Evolutionary conservation across 1,139 yeast species (phyloP).

Genomic region (Diutina siamensis): DNA sequence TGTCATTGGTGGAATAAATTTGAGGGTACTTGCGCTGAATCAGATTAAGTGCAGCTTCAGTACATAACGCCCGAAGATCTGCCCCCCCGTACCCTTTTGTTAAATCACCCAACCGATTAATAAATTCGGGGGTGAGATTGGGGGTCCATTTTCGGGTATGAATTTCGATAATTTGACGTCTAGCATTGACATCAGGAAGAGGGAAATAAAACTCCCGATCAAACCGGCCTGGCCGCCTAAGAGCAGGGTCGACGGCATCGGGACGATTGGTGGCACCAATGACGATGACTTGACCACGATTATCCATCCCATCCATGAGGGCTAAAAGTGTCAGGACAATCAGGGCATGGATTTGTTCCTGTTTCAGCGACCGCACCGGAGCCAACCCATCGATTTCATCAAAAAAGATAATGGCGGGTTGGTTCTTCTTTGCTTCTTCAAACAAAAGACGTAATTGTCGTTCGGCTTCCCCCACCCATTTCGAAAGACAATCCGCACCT

Average conservation of each 20-base stretch:
- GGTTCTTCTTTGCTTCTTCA: conserved; percentile 93
- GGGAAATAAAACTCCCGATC: conserved; percentile 97
- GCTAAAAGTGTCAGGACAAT: conserved; percentile 92
- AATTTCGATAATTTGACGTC: conserved; percentile 67
- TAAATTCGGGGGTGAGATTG: conserved; percentile 44
- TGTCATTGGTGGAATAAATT: conserved; percentile 68
- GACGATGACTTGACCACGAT: conserved; percentile 90
- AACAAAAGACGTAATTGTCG: conserved; percentile 80
- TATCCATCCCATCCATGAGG: conserved; percentile 98
- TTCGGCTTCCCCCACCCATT: conserved; percentile 99
- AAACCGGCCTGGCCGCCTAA: conserved; percentile 94
- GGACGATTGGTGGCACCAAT: conserved; percentile 98
- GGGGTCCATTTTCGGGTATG: conserved; percentile 90
- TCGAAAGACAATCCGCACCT: conserved; percentile 94
- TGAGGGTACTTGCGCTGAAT: conserved; percentile 92
- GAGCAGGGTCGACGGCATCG: conserved; percentile 94
- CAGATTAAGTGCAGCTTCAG: conserved; percentile 89
- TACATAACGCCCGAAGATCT: conserved; percentile 84
- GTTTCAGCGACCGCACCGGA: conserved; percentile 93
- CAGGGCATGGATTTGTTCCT: conserved; percentile 96
- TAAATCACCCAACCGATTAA: conserved; percentile 58
- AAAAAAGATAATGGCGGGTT: conserved; percentile 89
- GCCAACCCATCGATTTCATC: conserved; percentile 98
- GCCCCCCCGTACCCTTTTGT: conserved; percentile 99
- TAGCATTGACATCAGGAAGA: conserved; percentile 70